Percentiles rank a stretch among this genome's conserved stretches.
phyloP scores from a whole-genome alignment of 495 filamentous ascomycete genomes.

The Lophiostoma macrostomum region DNA sequence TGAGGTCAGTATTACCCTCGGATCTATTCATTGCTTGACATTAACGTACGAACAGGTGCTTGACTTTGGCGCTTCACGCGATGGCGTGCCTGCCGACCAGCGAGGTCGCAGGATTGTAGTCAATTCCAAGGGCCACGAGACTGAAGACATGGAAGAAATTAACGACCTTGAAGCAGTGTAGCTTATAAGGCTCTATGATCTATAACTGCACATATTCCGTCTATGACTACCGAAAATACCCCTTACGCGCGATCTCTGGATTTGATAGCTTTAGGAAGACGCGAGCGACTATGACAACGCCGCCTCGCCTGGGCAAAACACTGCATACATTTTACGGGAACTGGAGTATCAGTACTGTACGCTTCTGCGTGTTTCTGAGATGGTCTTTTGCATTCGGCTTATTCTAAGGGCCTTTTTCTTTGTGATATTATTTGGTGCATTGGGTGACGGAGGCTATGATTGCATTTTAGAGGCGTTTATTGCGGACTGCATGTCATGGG shows the following conservation, averaged over 20 bases:
- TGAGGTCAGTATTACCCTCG: conserved; percentile 63
- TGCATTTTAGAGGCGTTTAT: conserved; percentile 23
- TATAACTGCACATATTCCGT: conserved; percentile 11
- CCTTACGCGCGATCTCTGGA: conserved; percentile 5
- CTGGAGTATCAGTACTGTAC: too few species aligned
- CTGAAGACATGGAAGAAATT: conserved; percentile 36
- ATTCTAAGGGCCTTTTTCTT: too few species aligned
- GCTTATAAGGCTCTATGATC: background rate
- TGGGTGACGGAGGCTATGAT: conserved; percentile 9
- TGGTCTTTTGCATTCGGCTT: too few species aligned
- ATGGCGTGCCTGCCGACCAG: conserved; percentile 51
- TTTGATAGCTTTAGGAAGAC: conserved; percentile 13
- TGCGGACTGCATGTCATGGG: conserved; percentile 1
- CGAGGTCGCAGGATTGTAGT: conserved; percentile 80
- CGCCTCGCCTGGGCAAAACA: too few species aligned
- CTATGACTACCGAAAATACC: conserved; percentile 7
- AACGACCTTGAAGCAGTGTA: conserved; percentile 26
- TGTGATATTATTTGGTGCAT: too few species aligned
- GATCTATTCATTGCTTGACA: background rate
- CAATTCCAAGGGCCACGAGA: conserved; percentile 50
- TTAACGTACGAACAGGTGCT: conserved; percentile 28
- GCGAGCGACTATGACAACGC: too few species aligned
- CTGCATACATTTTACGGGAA: background rate
- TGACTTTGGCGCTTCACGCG: conserved; percentile 76
- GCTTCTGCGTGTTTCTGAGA: too few species aligned